These are phyloP conservation scores for Wickerhamomyces bisporus DNA, from an alignment of 805 yeast genomes.

Conservation along the genomic window DNA sequence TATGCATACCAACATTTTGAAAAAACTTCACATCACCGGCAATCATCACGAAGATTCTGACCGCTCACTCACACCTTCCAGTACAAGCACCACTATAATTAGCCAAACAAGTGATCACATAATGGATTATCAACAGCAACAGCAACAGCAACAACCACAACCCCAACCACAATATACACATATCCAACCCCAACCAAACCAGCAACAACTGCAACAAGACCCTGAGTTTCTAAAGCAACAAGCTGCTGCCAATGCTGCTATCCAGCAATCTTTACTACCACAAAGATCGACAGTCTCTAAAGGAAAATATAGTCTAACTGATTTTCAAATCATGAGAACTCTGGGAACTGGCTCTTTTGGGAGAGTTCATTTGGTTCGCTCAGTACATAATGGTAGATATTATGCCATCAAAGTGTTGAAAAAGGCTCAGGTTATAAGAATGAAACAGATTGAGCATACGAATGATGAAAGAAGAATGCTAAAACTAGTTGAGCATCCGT, in stretches of 20 bases:
- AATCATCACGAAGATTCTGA: not conserved
- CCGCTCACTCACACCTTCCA: not conserved
- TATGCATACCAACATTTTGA: slow-evolving; percentile 7
- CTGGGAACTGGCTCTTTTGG: slow-evolving; percentile 96
- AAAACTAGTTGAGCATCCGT: slow-evolving; percentile 83
- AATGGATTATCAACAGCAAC: slow-evolving; percentile 1
- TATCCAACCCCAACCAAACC: slow-evolving; percentile 1
- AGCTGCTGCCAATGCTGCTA: slow-evolving; percentile 5
- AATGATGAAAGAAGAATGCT: slow-evolving; percentile 91
- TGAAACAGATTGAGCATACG: slow-evolving; percentile 95
- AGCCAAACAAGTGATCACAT: not conserved
- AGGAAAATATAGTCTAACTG: slow-evolving; percentile 77
- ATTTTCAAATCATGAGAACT: slow-evolving; percentile 81
- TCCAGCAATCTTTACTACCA: slow-evolving; percentile 20
- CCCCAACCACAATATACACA: slow-evolving; percentile 6
- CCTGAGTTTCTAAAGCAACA: slow-evolving; percentile 1
- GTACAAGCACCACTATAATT: not conserved
- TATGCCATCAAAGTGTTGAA: slow-evolving; percentile 91
- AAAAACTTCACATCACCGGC: slow-evolving; percentile 9
- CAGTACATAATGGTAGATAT: slow-evolving; percentile 84
- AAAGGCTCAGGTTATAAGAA: slow-evolving; percentile 80
- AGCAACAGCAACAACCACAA: not conserved
- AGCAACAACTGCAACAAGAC: slow-evolving; percentile 2
- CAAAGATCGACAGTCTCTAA: slow-evolving; percentile 24
- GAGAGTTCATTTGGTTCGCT: slow-evolving; percentile 82